phyloP scores from a whole-genome alignment of 129 eudicot genomes.

The Calendula officinalis region DNA sequence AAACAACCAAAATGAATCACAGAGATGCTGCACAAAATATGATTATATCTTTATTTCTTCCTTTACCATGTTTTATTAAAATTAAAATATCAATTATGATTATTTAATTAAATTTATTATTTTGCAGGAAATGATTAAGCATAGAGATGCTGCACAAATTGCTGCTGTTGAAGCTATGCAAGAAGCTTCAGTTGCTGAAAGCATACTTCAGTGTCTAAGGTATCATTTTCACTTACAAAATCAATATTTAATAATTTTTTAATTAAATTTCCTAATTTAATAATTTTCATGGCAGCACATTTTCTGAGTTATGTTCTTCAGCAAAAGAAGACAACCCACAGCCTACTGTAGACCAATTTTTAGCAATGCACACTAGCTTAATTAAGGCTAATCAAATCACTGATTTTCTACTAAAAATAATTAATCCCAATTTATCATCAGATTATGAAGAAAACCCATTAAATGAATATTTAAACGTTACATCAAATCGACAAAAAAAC shows the following conservation, averaged over 20 bases:
- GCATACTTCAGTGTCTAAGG: constrained; percentile 76
- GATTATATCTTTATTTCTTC: too few species aligned
- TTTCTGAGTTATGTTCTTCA: constrained; percentile 59
- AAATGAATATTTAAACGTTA: constrained; percentile 47
- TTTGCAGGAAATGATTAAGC: constrained; percentile 62
- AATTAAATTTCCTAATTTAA: not conserved
- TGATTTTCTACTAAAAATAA: constrained; percentile 46
- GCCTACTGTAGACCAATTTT: constrained; percentile 77
- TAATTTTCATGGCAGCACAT: constrained; percentile 47
- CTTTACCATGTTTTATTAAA: too few species aligned
- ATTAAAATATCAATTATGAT: too few species aligned
- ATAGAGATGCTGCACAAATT: constrained; percentile 69
- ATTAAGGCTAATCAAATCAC: constrained; percentile 46
- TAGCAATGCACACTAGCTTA: constrained; percentile 49
- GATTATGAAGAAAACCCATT: constrained; percentile 55
- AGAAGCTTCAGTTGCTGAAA: constrained; percentile 83
- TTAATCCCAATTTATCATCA: constrained; percentile 36
- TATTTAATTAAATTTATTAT: not conserved
- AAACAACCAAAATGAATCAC: not conserved
- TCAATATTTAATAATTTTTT: not conserved
- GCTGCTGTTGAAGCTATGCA: constrained; percentile 81
- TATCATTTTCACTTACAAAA: constrained; percentile 12
- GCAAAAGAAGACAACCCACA: constrained; percentile 83
- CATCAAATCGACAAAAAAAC: constrained; percentile 53
- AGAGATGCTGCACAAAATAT: constrained; percentile 15